A percentile compares a stretch with the other conserved stretches of the same genome.
Conservation (phyloP, 306 rosid genomes). For the Vicia sativa region DNA sequence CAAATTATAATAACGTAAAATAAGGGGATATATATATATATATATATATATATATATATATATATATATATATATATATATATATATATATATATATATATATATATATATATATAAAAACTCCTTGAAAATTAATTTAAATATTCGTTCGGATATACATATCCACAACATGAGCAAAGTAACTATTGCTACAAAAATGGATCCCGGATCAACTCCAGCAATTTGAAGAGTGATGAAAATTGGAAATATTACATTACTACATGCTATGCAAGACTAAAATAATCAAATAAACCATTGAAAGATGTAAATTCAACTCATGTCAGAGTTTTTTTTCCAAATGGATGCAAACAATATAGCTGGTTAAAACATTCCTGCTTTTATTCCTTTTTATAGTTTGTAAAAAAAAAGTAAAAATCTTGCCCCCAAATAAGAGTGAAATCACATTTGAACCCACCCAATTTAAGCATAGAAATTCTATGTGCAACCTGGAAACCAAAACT, state of each 20-base stretch:
- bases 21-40: no score
- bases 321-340: conserved; percentile 30
- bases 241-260: conserved; percentile 22
- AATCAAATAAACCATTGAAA: conserved; percentile 23
- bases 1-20: no score
- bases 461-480: conserved; percentile 3
- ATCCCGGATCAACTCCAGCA: conserved; percentile 32
- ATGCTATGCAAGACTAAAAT: conserved; percentile 30
- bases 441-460: conserved; percentile 19
- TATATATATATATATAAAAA: no score
- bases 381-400: conserved; percentile 27
- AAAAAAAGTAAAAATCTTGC: background rate
- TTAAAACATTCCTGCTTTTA: conserved; percentile 3
- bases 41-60: no score
- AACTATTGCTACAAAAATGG: conserved; percentile 31
- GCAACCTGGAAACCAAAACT: conserved; percentile 24
- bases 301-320: conserved; percentile 27
- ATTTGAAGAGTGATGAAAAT: conserved; percentile 33
- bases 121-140: no score
- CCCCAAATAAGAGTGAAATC: conserved; percentile 33
- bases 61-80: no score
- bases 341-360: conserved; percentile 15
- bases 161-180: conserved; percentile 23
- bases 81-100: no score
- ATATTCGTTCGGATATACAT: no score